phyloP scores from a whole-genome alignment of 352 stramenopile genomes.

The Phytopythium boreale region DNA sequence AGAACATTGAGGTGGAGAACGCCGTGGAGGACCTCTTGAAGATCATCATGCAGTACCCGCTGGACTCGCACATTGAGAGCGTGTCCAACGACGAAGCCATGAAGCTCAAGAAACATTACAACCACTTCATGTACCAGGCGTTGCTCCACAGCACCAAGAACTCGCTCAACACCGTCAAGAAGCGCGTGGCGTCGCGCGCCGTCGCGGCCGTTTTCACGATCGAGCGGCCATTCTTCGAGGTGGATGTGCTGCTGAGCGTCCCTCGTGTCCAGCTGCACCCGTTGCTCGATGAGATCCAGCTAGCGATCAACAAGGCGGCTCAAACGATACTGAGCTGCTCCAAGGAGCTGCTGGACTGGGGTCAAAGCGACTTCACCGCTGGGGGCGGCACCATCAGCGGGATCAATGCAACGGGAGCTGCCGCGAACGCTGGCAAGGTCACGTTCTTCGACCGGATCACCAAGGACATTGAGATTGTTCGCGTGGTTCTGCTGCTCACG shows the following conservation, averaged over 20 bases:
- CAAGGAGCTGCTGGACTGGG: conserved; percentile 96
- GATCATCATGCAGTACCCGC: conserved; percentile 93
- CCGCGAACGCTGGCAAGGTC: conserved; percentile 39
- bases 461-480: conserved; percentile 99
- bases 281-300: conserved; percentile 96
- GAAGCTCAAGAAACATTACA: conserved; percentile 98
- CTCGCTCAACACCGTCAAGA: conserved; percentile 98
- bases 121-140: conserved; percentile 99
- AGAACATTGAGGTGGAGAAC: conserved; percentile 98
- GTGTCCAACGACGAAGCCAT: conserved; percentile 93
- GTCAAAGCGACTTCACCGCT: conserved; percentile 61
- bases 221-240: conserved; percentile 97
- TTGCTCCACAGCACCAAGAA: conserved; percentile 98
- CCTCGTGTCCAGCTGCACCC: conserved; percentile 93
- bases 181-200: conserved; percentile 92
- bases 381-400: conserved; percentile 13
- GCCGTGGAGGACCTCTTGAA: conserved; percentile 97
- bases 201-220: conserved; percentile 88
- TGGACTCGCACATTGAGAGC: conserved; percentile 95
- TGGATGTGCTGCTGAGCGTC: conserved; percentile 95
- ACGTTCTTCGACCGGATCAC: conserved; percentile 98
- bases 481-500: conserved; percentile 95
- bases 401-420: background rate
- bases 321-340: conserved; percentile 97
- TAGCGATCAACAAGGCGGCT: conserved; percentile 96